Evolutionary conservation across 371 early-diverging fungal genomes (phyloP), one percentile per base, ranked within the genome.

Genomic region (Actinomucor elegans): DNA sequence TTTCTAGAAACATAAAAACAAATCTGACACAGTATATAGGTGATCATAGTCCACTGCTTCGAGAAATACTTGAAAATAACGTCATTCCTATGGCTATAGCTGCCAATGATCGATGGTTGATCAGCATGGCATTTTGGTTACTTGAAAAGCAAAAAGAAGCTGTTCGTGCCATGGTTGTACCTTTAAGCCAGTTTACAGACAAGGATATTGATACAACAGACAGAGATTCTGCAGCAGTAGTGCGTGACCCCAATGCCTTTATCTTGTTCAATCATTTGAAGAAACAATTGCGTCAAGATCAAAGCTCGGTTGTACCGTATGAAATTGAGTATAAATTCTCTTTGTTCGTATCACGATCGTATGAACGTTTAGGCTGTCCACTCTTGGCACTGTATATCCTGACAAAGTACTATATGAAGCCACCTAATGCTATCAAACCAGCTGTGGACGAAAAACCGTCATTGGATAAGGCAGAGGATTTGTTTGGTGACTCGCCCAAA

Each of bases 331-430:
- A 81, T 21, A 64, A 75, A 10, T 84, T 90, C 17, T 76, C 86
- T 0, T 75, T 83, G 12, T 64, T 70, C 9, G 80, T 86, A 14
- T 78, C 86, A 2, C 64, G 72, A 14, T 75, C 86, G 0, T 93
- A 91, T 54, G 91, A 93, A 54, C 75, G 80, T 4, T 68, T 89
- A n/a, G 91, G 91, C 24, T 88, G 86, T 50, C 91, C 91, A 0
- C 59, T 86, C 12, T 73, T 93, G 11, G 85, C 90, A 4, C 57
- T 93, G 23, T 77, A 87, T 23, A 85, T 90, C 46, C 38, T 84
- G 32, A 64, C 59, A 23, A 65, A 49, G 3, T 69, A 54, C 31
- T 42, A 54, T 4, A 67, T 71, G 50, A 33, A 57, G 2, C 63
- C 67, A 17, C 68, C 70, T 12, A 23, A 31, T 31, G 9, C 33